Conservation (phyloP, 2,329 filamentous ascomycete genomes). For the Orbilia quercus region DNA sequence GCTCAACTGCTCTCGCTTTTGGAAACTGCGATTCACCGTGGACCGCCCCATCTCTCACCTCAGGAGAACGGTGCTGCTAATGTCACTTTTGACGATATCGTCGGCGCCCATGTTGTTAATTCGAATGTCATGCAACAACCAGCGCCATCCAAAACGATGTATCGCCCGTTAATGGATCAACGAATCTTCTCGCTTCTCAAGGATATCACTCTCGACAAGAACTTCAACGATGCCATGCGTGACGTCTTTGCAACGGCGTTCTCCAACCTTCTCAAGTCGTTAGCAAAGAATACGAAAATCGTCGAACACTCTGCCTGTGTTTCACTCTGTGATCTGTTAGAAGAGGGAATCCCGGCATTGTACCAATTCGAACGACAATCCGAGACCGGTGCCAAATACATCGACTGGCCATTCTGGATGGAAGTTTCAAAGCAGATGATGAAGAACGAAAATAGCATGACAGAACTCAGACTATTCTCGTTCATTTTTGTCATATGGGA, state of each 20-base stretch:
- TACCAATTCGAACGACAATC: constrained; percentile 63
- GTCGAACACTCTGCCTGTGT: constrained; percentile 88
- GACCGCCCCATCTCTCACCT: constrained; percentile 66
- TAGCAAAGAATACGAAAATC: constrained; percentile 78
- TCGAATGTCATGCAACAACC: constrained; percentile 66
- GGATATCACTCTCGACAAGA: constrained; percentile 73
- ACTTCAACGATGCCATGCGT: constrained; percentile 63
- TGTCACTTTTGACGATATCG: constrained; percentile 74
- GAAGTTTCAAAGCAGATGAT: constrained; percentile 82
- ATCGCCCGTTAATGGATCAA: constrained; percentile 85
- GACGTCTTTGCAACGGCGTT: constrained; percentile 82
- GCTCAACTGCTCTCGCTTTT: constrained; percentile 82
- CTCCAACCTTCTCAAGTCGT: constrained; percentile 76
- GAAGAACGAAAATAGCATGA: constrained; percentile 86
- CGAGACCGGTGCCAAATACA: constrained; percentile 63
- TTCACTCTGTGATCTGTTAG: constrained; percentile 88
- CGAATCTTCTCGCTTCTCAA: constrained; percentile 85
- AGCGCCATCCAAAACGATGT: constrained; percentile 70
- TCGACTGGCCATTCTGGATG: constrained; percentile 88
- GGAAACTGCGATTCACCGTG: constrained; percentile 84
- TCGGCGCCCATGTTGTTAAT: constrained; percentile 60
- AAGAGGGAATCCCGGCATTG: constrained; percentile 79
- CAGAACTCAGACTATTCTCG: constrained; percentile 84
- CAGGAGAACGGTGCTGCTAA: constrained; percentile 66
- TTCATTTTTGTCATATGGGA: constrained; percentile 86